Evolutionary conservation across 2,329 filamentous ascomycete genomes (phyloP).

Genomic region (Aureobasidium pullulans): DNA sequence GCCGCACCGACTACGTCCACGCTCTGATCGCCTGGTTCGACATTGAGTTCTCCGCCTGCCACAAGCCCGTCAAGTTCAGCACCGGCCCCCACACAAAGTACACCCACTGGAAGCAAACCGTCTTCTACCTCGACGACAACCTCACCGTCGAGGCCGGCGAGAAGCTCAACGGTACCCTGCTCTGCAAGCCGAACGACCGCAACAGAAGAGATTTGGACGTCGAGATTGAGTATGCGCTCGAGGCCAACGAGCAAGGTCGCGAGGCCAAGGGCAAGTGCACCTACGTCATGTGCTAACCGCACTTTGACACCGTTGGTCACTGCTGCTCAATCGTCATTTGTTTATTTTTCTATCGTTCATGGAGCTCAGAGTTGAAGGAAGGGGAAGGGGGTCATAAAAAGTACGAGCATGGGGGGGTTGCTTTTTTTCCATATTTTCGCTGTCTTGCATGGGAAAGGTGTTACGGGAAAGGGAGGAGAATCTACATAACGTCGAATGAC

Average conservation of each 20-base stretch:
- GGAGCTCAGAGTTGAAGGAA: neutral
- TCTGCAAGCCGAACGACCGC: conserved; percentile 84
- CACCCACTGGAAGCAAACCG: conserved; percentile 99
- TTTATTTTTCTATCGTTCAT: neutral
- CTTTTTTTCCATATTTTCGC: too few relatives aligned
- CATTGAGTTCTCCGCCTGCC: conserved; percentile 95
- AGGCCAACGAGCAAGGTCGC: conserved; percentile 66
- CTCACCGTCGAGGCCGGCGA: conserved; percentile 87
- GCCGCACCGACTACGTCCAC: conserved; percentile 91
- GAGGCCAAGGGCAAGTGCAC: conserved; percentile 60
- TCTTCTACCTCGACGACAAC: conserved; percentile 93
- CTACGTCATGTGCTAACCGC: conserved; percentile 60
- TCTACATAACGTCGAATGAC: too few relatives aligned
- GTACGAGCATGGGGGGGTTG: too few relatives aligned
- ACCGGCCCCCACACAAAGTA: conserved; percentile 98
- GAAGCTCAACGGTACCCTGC: conserved; percentile 63
- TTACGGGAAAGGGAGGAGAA: too few relatives aligned
- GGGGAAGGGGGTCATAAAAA: too few relatives aligned
- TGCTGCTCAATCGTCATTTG: neutral
- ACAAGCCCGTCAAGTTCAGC: conserved; percentile 95
- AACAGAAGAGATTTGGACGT: conserved; percentile 95
- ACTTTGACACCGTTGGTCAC: neutral
- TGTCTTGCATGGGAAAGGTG: too few relatives aligned
- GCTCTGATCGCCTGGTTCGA: conserved; percentile 98
- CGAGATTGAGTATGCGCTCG: conserved; percentile 71